Evolutionary conservation across 164 flowering plant genomes (phyloP).

Genomic region (Vitis labrusca): DNA sequence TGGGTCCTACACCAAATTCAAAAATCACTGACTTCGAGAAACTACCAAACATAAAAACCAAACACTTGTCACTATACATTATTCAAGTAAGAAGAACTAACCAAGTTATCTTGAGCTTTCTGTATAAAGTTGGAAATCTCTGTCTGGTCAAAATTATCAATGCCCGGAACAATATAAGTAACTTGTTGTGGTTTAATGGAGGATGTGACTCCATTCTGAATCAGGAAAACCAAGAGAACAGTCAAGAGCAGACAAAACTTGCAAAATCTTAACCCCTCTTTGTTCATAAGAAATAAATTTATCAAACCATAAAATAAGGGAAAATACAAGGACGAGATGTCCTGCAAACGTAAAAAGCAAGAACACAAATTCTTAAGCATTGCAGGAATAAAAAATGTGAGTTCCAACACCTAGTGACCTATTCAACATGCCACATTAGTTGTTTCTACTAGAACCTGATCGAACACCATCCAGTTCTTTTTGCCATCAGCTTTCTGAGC

Average conservation of each 20-base stretch:
- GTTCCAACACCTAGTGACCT: conserved; percentile 45
- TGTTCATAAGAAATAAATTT: not conserved
- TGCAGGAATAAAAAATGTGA: conserved; percentile 3
- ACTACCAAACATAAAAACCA: not conserved
- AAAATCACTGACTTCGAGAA: not conserved
- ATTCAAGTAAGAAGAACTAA: conserved; percentile 27
- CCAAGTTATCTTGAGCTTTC: conserved; percentile 70
- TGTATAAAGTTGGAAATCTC: conserved; percentile 64
- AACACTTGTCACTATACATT: not conserved
- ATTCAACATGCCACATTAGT: conserved; percentile 38
- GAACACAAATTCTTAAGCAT: not conserved
- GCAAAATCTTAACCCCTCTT: not conserved
- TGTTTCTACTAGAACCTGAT: conserved; percentile 74
- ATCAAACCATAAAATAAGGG: no score
- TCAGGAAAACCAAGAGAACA: conserved; percentile 10
- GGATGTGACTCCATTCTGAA: conserved; percentile 76
- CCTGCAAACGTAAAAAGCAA: no score
- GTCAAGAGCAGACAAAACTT: conserved; percentile 7
- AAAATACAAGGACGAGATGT: no score
- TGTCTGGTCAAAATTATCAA: conserved; percentile 60
- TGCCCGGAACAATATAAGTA: conserved; percentile 84
- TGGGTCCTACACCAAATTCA: conserved; percentile 56
- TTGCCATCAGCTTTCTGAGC: conserved; percentile 92
- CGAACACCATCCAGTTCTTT: conserved; percentile 93
- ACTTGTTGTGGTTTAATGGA: conserved; percentile 94